Base-by-base conservation (phyloP, 2,329 filamentous ascomycete species). In the Grosmannia huntii region DNA sequence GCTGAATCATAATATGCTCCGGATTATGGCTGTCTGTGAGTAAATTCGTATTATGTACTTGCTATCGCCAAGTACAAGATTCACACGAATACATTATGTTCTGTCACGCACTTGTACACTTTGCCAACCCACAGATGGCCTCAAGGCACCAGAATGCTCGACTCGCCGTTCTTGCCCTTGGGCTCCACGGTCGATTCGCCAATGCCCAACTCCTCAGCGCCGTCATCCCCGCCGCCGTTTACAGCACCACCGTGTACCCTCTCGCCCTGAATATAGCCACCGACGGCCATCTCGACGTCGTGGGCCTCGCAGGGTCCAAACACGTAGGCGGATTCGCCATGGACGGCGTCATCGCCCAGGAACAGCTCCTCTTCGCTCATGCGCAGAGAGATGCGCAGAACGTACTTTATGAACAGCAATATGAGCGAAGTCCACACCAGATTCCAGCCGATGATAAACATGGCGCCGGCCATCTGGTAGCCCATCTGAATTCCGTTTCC, bases 361-460 rank as follows among this genome's bases (percentile, higher is more conserved):
- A 74, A 59, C 38, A 78, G 65, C 55, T 73, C 62, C 57, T 75
- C 74, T 16, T 78, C 75, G 33, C 66, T 67, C 72, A 78, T 76
- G 49, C 76, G 68, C 60, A 78, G 66, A 5, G 74, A 73, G 21
- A 78, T 70, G 21, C 76, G 70, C 51, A 72, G 65, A 49, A 77
- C 74, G 62, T 76, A 74, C 64, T 76, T 76, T 68, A 79, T 78
- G 65, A 78, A 78, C 1, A 72, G 62, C 67, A 76, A 66, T 60
- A 79, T 77, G 38, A 76, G 64, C 23, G 70, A 71, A 5, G 76
- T 78, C 75, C 75, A 77, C 56, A 78, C 72, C 19, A 76, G 63
- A 60, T 79, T 77, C 72, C 73, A 76, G 19, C 74, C 76, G 57
- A 78, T 75, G 59, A 78, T 68, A 66, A 77, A 77, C 10, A 73